Evolutionary conservation across 306 rosid species (phyloP), one percentile per base, ranked within the genome.

Genomic region (Dalbergia cultrata): DNA sequence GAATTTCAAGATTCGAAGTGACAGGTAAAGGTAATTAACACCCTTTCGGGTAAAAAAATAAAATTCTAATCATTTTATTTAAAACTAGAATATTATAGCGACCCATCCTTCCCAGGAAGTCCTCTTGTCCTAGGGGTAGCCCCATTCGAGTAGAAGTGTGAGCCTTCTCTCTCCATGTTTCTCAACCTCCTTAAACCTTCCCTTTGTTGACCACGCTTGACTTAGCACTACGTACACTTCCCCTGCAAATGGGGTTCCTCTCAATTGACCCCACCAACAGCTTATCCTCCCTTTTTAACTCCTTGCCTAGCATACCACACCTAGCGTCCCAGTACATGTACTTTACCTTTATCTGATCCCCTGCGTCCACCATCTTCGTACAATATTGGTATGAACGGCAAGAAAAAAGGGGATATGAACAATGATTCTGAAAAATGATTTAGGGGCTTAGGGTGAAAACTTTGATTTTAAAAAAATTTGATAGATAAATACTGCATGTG

Each of bases 91-190:
- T n/a, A n/a, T n/a, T n/a, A n/a, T n/a, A n/a, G n/a, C n/a, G 90
- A 95, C 75, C 97, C 97, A 95, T 0, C 97, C 99, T 71, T 93
- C 95, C 99, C 97, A 95, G 13, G 97, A 84, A 76, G 81, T 88
- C 86, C 99, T 87, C 90, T 95, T 93, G 80, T 95, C 99, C 99
- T 97, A 95, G 2, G 92, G 85, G 72, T 91, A 84, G 0, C 92
- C 97, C 99, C 97, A 95, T 83, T 89, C 88, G 71, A 95, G 44
- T 72, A 91, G 1, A 43, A 90, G 89, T 3, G 50, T 88, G 72
- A 95, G 3, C 17, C 97, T 97, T 82, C 61, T 92, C 84, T 85
- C 88, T 0, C 94, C 97, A 17, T 84, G 80, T 10, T 26, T 85
- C 81, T 91, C 97, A 2, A 90, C 97, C 79, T 93, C 95, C 16